Conservation (phyloP, 1,284 basidiomycete genomes). For the Heterobasidion parviporum region DNA sequence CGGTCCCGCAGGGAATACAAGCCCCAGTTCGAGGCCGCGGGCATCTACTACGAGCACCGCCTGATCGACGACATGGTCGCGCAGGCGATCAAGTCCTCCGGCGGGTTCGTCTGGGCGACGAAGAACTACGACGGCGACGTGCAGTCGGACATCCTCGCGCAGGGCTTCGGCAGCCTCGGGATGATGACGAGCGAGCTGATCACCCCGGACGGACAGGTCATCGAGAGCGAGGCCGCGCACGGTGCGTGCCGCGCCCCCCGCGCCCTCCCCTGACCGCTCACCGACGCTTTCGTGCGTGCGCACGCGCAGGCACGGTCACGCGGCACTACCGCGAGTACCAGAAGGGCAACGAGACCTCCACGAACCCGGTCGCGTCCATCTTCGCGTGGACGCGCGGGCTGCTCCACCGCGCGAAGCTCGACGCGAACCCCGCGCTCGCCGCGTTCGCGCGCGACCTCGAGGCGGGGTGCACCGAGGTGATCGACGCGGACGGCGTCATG, state of each 20-base stretch:
- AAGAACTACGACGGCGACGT: constrained; percentile 99
- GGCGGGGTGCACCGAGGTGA: constrained; percentile 83
- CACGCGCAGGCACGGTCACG: constrained; percentile 62
- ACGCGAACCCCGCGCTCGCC: constrained; percentile 71
- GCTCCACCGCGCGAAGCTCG: constrained; percentile 89
- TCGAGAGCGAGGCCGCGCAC: constrained; percentile 95
- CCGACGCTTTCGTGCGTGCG: neutral
- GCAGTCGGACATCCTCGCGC: constrained; percentile 86
- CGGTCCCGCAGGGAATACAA: constrained; percentile 62
- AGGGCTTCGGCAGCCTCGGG: constrained; percentile 89
- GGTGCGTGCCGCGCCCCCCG: constrained; percentile 31
- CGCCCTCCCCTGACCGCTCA: neutral
- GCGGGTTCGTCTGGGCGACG: constrained; percentile 96
- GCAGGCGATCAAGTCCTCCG: constrained; percentile 92
- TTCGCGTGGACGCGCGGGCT: constrained; percentile 98
- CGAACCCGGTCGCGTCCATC: constrained; percentile 97
- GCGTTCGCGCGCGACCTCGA: constrained; percentile 82
- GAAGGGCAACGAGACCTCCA: constrained; percentile 93
- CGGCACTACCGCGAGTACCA: constrained; percentile 97
- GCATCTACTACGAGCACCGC: constrained; percentile 97
- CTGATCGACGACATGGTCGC: constrained; percentile 95
- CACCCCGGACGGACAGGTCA: constrained; percentile 88
- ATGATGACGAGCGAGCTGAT: constrained; percentile 99
- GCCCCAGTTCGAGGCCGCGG: constrained; percentile 69
- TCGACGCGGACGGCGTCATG: constrained; percentile 88